phyloP scores from a whole-genome alignment of 2,329 filamentous ascomycete genomes.

The Fusarium circinatum region DNA sequence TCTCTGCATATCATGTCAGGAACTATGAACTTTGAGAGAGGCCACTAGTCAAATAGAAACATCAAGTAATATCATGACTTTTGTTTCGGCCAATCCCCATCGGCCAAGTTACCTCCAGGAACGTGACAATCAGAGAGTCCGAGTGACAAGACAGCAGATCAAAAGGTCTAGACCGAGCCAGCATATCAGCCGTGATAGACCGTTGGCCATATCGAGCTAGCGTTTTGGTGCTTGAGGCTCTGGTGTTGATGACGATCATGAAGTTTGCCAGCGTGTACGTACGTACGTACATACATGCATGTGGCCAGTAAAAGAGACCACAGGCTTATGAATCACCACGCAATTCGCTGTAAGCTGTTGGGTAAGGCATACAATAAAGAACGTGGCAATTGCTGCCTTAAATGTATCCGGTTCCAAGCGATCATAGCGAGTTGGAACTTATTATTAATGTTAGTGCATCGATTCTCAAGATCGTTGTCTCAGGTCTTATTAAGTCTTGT shows the following conservation, averaged over 20 bases:
- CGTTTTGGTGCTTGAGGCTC: conserved; percentile 29
- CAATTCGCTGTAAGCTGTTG: conserved; percentile 4
- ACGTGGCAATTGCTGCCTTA: conserved; percentile 9
- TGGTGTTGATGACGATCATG: conserved; percentile 34
- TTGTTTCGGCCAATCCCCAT: not conserved
- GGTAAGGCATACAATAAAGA: not conserved
- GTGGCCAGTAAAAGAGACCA: conserved; percentile 6
- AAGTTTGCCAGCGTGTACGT: conserved; percentile 25
- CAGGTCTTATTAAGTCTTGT: not conserved
- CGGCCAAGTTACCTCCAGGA: conserved; percentile 1
- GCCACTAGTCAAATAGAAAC: not conserved
- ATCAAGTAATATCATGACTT: not conserved
- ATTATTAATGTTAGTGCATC: not conserved
- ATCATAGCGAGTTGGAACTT: not conserved
- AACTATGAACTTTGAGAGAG: not conserved
- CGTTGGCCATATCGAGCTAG: conserved; percentile 20
- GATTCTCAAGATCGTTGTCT: conserved; percentile 12
- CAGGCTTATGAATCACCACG: conserved; percentile 21
- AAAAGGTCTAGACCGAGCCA: conserved; percentile 14
- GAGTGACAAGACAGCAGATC: not conserved
- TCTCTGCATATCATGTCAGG: not conserved
- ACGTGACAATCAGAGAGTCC: conserved; percentile 12
- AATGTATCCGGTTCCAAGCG: not conserved
- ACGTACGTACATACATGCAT: not conserved
- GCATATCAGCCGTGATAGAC: not conserved